A percentile compares a stretch with the other conserved stretches of the same genome.
Evolutionary conservation across 306 rosid species (phyloP).

Genomic region (Sphenostylis stenocarpa): DNA sequence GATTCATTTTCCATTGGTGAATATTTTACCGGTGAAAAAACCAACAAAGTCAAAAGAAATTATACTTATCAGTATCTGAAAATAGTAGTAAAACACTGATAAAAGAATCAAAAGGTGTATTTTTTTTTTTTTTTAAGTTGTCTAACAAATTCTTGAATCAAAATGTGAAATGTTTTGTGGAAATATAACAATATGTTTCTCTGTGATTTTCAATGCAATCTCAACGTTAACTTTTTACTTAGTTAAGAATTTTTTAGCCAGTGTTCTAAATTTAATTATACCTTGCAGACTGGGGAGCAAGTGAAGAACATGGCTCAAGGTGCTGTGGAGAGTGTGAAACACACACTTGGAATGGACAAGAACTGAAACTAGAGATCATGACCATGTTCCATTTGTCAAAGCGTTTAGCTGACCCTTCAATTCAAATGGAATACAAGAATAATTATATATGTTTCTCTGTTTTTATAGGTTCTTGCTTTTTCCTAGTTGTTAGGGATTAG

Average conservation of each 20-base stretch:
- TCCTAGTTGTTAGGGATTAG: conserved; percentile 36
- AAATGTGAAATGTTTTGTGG: too few species aligned
- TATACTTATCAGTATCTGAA: too few species aligned
- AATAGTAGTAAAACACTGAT: too few species aligned
- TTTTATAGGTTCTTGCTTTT: conserved; percentile 17
- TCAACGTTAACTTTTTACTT: too few species aligned
- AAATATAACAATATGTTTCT: too few species aligned
- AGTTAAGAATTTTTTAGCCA: too few species aligned
- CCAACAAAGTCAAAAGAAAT: neutral
- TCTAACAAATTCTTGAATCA: too few species aligned
- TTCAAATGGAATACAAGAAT: conserved; percentile 30
- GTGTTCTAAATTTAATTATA: too few species aligned
- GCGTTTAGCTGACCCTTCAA: conserved; percentile 8
- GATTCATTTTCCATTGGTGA: too few species aligned
- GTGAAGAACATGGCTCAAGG: conserved; percentile 64
- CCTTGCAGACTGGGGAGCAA: conserved; percentile 57
- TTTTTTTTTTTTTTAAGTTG: too few species aligned
- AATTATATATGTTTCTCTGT: neutral
- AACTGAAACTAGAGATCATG: conserved; percentile 21
- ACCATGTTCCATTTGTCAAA: neutral
- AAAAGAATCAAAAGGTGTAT: neutral
- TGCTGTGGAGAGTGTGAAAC: conserved; percentile 59
- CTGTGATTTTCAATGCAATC: too few species aligned
- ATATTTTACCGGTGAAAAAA: too few species aligned
- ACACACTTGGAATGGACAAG: conserved; percentile 63